A percentile compares a stretch with the other conserved stretches of the same genome.
These are phyloP conservation scores for Russula sp. DNA, from an alignment of 768 basidiomycete genomes.

Conservation along the genomic window DNA sequence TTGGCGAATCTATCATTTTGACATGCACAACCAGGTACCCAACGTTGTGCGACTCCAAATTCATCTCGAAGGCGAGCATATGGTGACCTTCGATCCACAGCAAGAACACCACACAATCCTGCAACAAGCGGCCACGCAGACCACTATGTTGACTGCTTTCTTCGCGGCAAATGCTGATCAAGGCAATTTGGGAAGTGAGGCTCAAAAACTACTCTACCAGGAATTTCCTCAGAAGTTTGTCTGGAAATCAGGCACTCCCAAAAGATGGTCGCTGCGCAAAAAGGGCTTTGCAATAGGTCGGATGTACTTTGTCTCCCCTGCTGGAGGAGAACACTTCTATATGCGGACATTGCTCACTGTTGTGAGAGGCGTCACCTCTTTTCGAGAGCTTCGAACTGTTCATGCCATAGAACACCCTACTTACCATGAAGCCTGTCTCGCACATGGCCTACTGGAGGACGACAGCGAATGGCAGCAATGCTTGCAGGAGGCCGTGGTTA, in stretches of 20 bases:
- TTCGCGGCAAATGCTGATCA: not conserved
- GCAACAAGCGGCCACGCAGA: accelerated
- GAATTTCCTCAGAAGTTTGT: not conserved
- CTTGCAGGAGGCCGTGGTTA: not conserved
- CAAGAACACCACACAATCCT: not conserved
- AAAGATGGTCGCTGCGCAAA: not conserved
- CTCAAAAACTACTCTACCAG: not conserved
- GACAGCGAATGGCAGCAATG: not conserved
- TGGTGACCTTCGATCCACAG: not conserved
- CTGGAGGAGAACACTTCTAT: not conserved
- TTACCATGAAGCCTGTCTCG: not conserved
- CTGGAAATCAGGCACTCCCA: not conserved
- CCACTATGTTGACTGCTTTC: not conserved
- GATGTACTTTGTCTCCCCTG: not conserved
- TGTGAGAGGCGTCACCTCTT: not conserved
- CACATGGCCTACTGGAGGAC: not conserved
- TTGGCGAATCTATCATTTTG: not conserved
- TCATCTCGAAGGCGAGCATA: not conserved
- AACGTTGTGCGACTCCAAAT: not conserved
- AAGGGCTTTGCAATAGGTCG: not conserved
- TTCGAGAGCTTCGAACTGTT: not conserved
- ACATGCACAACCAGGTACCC: not conserved
- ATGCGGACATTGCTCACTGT: not conserved
- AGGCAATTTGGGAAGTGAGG: accelerated
- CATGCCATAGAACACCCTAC: not conserved